phyloP scores from a whole-genome alignment of 306 rosid genomes.

The Erythrophleum fordii region DNA sequence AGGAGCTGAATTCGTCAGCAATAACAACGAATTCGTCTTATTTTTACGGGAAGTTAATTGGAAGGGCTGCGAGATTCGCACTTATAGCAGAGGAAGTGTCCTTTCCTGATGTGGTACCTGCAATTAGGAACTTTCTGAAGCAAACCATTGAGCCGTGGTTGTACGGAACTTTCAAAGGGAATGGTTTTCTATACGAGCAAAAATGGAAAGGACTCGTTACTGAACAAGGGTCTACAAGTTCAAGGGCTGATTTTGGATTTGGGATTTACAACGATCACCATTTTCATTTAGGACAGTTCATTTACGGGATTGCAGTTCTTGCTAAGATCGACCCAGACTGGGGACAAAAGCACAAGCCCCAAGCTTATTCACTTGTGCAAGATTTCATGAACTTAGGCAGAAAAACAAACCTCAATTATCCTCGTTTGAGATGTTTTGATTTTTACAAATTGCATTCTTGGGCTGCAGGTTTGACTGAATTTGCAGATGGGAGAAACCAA shows the following conservation, averaged over 20 bases:
- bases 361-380: constrained; percentile 69
- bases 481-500: constrained; percentile 76
- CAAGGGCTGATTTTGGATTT: constrained; percentile 84
- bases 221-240: constrained; percentile 66
- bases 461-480: constrained; percentile 77
- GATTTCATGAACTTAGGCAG: constrained; percentile 68
- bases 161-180: constrained; percentile 68
- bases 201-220: constrained; percentile 92
- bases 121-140: constrained; percentile 62
- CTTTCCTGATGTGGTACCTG: constrained; percentile 60
- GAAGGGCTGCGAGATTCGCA: constrained; percentile 85
- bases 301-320: constrained; percentile 85
- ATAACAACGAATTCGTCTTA: constrained; percentile 65
- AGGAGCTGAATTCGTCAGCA: constrained; percentile 45
- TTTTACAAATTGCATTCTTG: constrained; percentile 77
- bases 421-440: constrained; percentile 79
- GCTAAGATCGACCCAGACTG: constrained; percentile 81
- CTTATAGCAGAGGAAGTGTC: constrained; percentile 85
- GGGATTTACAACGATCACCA: constrained; percentile 87
- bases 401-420: constrained; percentile 46
- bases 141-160: constrained; percentile 85
- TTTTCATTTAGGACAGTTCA: constrained; percentile 79
- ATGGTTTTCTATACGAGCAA: constrained; percentile 78
- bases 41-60: constrained; percentile 73
- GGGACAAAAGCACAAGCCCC: constrained; percentile 75